Evolutionary conservation across 2,329 filamentous ascomycete species (phyloP), one percentile per base, ranked within the genome.

Genomic region (Cadophora luteo-olivacea): DNA sequence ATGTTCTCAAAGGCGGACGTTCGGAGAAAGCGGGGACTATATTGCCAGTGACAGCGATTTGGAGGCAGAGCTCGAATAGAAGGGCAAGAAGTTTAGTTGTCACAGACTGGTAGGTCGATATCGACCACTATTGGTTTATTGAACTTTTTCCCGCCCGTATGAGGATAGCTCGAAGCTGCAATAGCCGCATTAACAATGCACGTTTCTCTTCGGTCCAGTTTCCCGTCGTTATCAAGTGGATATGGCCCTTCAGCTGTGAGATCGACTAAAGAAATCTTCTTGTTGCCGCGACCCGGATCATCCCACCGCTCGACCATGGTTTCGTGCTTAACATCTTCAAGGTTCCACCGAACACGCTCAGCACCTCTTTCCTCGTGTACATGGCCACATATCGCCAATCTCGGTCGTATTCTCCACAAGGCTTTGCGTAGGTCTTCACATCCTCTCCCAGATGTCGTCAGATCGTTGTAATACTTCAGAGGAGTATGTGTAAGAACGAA

Each of bases 121-220:
- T 97, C 92, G 14, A 97, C 89, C n/a, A 97, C 90, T 72, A 97
- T 91, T 24, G 93, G 90, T 77, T 94, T 92, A 79, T 94, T 89
- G 79, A 92, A 89, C 70, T 80, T 84, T 78, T 89, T 92, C 19
- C 87, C 87, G 1, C 83, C 84, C 1, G 82, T 83, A 71, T 91
- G 88, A 61, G 90, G 90, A 80, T 87, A 90, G 69, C 86, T 89
- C 25, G 84, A 89, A 54, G 88, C 88, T 84, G 91, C 86, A 70
- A 94, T 89, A 24, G 92, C 89, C 33, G 92, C 92, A 80, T 97
- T 97, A 73, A 96, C 86, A 64, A 97, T 82, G 76, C 89, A 94
- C 0, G 92, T 96, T 81, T 95, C 91, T 69, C 77, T 41, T 2
- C 75, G 69, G 1, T 73, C 75, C 60, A 76, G 54, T 32, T 83